Conservation (phyloP, 2,329 filamentous ascomycete species). For the Stagonosporopsis tanaceti region DNA sequence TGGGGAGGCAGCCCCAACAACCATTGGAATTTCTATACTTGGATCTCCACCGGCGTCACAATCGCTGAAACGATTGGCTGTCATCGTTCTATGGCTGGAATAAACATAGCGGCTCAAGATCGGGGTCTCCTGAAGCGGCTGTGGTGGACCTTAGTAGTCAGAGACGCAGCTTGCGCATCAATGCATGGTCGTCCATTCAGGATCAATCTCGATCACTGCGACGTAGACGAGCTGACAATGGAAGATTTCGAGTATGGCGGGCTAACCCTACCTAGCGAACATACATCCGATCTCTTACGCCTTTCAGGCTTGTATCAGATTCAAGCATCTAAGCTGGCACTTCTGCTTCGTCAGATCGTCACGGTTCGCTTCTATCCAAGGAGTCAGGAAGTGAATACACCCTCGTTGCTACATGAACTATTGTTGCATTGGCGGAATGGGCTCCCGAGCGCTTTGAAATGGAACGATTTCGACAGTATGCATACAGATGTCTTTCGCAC, state of each 20-base stretch:
- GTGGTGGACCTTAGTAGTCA: constrained; percentile 13
- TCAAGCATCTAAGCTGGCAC: constrained; percentile 6
- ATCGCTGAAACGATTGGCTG: constrained; percentile 14
- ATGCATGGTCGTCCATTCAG: constrained; percentile 17
- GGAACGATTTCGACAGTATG: constrained; percentile 3
- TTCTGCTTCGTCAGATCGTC: constrained; percentile 18
- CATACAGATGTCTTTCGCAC: constrained; percentile 9
- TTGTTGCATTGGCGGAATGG: constrained; percentile 9
- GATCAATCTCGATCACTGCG: constrained; percentile 15
- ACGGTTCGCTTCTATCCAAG: constrained; percentile 10
- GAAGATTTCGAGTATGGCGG: constrained; percentile 3
- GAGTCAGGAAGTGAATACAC: neutral
- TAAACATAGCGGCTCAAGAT: constrained; percentile 13
- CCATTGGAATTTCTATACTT: constrained; percentile 20
- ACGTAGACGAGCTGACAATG: constrained; percentile 7
- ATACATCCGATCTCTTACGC: neutral
- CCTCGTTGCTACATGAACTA: constrained; percentile 1
- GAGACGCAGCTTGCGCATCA: constrained; percentile 11
- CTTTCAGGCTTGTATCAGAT: constrained; percentile 13
- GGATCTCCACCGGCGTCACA: constrained; percentile 13
- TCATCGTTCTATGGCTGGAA: constrained; percentile 12
- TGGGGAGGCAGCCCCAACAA: constrained; percentile 16
- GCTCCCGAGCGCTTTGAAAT: constrained; percentile 2
- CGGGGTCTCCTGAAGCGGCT: constrained; percentile 12
- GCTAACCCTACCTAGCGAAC: neutral